Base-by-base conservation (phyloP, 2,329 filamentous ascomycete genomes). In the Aspergillus niger region DNA sequence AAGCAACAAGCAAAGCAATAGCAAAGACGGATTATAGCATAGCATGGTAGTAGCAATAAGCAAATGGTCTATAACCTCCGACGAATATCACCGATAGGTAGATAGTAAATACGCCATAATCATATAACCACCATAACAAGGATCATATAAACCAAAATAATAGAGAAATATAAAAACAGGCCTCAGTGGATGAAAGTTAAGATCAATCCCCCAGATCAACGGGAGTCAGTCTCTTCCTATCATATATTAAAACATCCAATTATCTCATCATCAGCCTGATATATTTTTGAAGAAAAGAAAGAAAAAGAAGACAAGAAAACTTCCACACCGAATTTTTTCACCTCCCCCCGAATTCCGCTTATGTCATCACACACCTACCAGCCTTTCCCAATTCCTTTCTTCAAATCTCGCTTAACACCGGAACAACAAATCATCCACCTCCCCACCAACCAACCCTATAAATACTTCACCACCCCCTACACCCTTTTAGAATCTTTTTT, bases 171-270 rank as follows among this genome's bases (percentile, higher is more conserved):
- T 49, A 58, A 41, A 54, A 54, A 58, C 55, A 67, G 74, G 77
- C 72, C 73, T 79, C 76, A 78, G 76, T 75, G 74, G 69, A 74
- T 75, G 72, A 71, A 73, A 72, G 57, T 65, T 75, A 62, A 77
- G 75, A 78, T 78, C 76, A 77, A 68, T 52, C 69, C 70, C 75
- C 70, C 69, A 69, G 36, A 64, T 55, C 53, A 55, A 53, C 20
- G 60, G 68, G 71, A 76, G 70, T 80, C 78, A 80, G 76, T 77
- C 78, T 80, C 78, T 80, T 80, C 78, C 78, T 80, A 80, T 80
- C 77, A 76, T 77, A 74, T 67, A 57, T 60, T 61, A 61, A 63
- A 65, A 67, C 66, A 69, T 75, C 69, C 71, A 75, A 72, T 68
- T 64, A 70, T 68, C 76, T 80, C 78, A 79, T 80, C 78, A 80